Evolutionary conservation across 345 rosid species (phyloP).

Genomic region (Arabis alpina): DNA sequence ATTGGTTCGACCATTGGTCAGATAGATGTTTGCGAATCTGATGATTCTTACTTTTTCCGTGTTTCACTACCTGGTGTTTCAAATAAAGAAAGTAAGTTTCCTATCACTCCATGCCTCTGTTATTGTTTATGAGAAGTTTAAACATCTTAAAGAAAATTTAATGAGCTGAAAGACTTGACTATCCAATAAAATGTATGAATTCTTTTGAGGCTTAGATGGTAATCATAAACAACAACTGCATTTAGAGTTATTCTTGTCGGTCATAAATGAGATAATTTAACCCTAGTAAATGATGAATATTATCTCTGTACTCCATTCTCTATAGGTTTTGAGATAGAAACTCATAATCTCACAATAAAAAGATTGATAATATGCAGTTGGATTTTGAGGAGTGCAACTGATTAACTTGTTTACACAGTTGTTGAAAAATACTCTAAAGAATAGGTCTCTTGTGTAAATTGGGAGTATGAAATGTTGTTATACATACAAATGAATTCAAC

Average conservation of each 20-base stretch:
- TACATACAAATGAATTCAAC: constrained; percentile 59
- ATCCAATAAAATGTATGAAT: too few species aligned
- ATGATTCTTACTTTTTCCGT: constrained; percentile 58
- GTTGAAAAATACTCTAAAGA: neutral
- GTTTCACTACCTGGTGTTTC: constrained; percentile 67
- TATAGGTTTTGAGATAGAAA: too few species aligned
- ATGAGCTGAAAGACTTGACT: too few species aligned
- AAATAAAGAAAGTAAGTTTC: constrained; percentile 57
- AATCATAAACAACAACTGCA: too few species aligned
- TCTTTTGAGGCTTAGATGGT: too few species aligned
- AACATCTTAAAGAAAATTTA: too few species aligned
- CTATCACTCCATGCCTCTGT: neutral
- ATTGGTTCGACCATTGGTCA: constrained; percentile 58
- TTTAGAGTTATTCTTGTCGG: neutral
- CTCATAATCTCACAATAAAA: neutral
- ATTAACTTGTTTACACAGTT: neutral
- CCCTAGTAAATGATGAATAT: too few species aligned
- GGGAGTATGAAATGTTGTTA: constrained; percentile 20
- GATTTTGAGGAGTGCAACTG: neutral
- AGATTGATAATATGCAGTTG: neutral
- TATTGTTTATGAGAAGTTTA: too few species aligned
- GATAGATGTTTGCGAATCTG: constrained; percentile 57
- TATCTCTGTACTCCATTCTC: too few species aligned
- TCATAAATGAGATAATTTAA: neutral
- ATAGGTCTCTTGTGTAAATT: neutral